A percentile compares a stretch with the other conserved stretches of the same genome.
Conservation (phyloP, 805 yeast species). For the Saccharomycopsis olivae region DNA sequence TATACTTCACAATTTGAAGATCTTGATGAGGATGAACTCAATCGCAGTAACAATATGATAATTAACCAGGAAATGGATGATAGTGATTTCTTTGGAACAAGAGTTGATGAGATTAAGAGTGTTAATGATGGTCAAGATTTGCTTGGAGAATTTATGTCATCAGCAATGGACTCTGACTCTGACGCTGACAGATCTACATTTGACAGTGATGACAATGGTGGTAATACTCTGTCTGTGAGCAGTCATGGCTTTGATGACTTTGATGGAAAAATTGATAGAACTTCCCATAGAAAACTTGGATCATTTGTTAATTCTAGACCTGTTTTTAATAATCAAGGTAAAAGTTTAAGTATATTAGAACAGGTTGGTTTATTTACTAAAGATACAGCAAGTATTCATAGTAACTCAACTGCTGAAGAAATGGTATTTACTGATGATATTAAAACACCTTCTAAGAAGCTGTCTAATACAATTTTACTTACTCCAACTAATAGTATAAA, state of each 20-base stretch:
- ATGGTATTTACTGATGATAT: not conserved
- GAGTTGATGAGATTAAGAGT: not conserved
- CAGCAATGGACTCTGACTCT: constrained; percentile 3
- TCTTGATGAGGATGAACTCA: not conserved
- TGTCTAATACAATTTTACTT: too few relatives aligned
- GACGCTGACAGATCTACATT: constrained; percentile 1
- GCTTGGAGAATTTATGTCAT: not conserved
- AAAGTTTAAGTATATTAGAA: not conserved
- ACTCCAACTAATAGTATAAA: not conserved
- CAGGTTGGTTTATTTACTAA: not conserved
- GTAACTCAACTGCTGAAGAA: not conserved
- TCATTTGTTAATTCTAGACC: not conserved
- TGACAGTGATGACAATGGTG: constrained; percentile 3
- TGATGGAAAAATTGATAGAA: not conserved
- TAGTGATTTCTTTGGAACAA: not conserved
- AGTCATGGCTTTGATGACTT: constrained; percentile 2
- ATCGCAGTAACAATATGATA: not conserved
- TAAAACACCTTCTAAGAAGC: too few relatives aligned
- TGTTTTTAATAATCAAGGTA: not conserved
- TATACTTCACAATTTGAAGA: not conserved
- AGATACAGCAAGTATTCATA: not conserved
- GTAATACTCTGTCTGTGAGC: constrained; percentile 6
- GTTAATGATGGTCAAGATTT: not conserved
- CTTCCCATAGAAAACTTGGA: not conserved
- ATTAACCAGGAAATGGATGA: not conserved